Percentiles rank a stretch among this genome's conserved stretches.
phyloP scores from a whole-genome alignment of 257 asterid species.

The Leptodermis oblonga region DNA sequence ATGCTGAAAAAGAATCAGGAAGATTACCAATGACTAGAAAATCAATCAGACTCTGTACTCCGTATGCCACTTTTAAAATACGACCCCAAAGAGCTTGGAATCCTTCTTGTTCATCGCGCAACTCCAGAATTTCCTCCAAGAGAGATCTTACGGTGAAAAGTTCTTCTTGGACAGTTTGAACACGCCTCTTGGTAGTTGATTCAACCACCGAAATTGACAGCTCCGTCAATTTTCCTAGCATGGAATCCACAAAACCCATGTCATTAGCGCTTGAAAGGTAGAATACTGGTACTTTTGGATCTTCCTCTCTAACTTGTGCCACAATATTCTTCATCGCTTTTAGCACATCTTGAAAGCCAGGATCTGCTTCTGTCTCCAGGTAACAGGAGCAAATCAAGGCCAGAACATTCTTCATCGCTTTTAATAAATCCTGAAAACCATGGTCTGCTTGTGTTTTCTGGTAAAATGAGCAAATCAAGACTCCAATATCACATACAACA shows the following conservation, averaged over 20 bases:
- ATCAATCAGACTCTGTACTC: neutral
- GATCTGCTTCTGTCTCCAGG: neutral
- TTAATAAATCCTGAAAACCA: neutral
- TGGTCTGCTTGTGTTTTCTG: neutral
- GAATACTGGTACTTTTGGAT: neutral
- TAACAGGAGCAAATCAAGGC: neutral
- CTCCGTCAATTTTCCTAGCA: conserved; percentile 4
- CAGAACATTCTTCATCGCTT: neutral
- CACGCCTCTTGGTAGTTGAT: neutral
- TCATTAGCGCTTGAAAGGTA: neutral
- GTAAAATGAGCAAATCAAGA: neutral
- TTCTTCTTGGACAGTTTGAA: neutral
- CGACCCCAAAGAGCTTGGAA: neutral
- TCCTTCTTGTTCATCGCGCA: neutral
- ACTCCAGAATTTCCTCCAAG: neutral
- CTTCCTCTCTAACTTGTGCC: neutral
- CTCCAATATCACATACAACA: neutral
- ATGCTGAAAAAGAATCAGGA: neutral
- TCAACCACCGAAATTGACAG: too few relatives aligned
- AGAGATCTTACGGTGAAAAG: neutral
- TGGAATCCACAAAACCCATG: neutral
- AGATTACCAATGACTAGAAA: neutral
- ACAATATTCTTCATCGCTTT: neutral
- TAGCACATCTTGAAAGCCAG: neutral
- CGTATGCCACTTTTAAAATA: neutral